phyloP scores from a whole-genome alignment of 2,329 filamentous ascomycete species.

The Aspergillus pseudoterreus region DNA sequence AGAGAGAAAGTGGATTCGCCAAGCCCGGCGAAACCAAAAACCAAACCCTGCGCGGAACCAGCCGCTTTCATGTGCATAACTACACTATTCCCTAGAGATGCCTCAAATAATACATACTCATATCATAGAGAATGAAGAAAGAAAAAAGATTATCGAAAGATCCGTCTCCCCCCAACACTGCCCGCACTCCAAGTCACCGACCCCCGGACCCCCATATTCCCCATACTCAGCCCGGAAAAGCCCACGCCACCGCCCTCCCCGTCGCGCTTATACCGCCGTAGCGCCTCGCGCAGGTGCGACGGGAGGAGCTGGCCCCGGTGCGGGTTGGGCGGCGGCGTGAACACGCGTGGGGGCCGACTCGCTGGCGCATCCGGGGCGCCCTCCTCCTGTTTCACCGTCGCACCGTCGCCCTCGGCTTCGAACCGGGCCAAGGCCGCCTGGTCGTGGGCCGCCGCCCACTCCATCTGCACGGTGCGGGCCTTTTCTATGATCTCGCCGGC shows the following conservation, averaged over 20 bases:
- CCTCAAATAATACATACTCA: neutral
- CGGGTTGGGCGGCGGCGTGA: conserved; percentile 41
- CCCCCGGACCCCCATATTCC: conserved; percentile 42
- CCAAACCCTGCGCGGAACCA: too few species aligned
- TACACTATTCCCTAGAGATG: neutral
- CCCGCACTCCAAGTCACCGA: conserved; percentile 42
- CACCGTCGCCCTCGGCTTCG: conserved; percentile 49
- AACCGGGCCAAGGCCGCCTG: conserved; percentile 53
- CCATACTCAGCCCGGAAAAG: conserved; percentile 45
- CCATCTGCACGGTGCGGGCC: conserved; percentile 59
- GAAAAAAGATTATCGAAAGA: conserved; percentile 38
- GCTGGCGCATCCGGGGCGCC: conserved; percentile 5
- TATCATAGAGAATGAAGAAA: neutral
- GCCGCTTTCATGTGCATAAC: too few species aligned
- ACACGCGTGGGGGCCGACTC: conserved; percentile 20
- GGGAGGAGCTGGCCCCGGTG: conserved; percentile 47
- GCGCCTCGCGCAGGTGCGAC: conserved; percentile 47
- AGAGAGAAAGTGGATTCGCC: too few species aligned
- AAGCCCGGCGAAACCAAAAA: too few species aligned
- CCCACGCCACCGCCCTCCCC: conserved; percentile 48
- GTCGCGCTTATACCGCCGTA: conserved; percentile 47
- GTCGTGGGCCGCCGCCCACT: conserved; percentile 49
- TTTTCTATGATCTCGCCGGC: conserved; percentile 64
- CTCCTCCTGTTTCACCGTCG: conserved; percentile 1
- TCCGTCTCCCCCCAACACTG: conserved; percentile 37